Percentiles rank a stretch among this genome's conserved stretches.
These are phyloP conservation scores for Limonium bicolor DNA, from an alignment of 148 eudicot species.

Conservation along the genomic window DNA sequence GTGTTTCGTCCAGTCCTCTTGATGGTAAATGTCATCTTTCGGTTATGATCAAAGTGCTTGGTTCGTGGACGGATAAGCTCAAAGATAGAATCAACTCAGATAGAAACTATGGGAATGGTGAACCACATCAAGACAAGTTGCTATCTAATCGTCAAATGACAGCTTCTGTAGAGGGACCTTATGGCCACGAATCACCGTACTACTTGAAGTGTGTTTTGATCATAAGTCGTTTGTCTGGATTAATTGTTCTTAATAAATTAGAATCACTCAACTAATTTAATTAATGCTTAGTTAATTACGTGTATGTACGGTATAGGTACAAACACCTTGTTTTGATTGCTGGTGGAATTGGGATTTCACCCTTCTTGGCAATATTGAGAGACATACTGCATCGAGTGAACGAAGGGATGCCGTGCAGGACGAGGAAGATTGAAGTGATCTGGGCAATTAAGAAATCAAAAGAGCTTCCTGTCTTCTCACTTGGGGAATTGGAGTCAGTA, in stretches of 20 bases:
- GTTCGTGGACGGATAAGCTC: constrained; percentile 47
- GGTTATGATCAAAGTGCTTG: constrained; percentile 56
- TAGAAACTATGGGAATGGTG: neutral
- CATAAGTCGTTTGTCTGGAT: neutral
- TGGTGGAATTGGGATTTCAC: constrained; percentile 85
- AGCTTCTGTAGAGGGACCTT: constrained; percentile 79
- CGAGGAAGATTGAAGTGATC: constrained; percentile 37
- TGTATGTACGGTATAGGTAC: constrained; percentile 36
- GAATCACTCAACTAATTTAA: too few species aligned
- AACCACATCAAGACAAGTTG: constrained; percentile 11
- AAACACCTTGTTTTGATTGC: constrained; percentile 65
- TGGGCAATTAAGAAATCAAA: constrained; percentile 63
- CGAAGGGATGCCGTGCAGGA: constrained; percentile 44
- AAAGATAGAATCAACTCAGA: neutral
- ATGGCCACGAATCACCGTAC: constrained; percentile 75
- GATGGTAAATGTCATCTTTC: constrained; percentile 59
- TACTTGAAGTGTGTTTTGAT: constrained; percentile 18
- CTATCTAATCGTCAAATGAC: constrained; percentile 31
- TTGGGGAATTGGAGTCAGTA: constrained; percentile 35
- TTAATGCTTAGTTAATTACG: too few species aligned
- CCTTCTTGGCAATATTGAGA: constrained; percentile 58
- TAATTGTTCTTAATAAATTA: too few species aligned
- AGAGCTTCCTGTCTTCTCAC: constrained; percentile 56
- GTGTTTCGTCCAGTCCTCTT: constrained; percentile 74
- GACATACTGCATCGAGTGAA: constrained; percentile 50